These are phyloP conservation scores for Trametes meyenii DNA, from an alignment of 768 basidiomycete species.

Conservation along the genomic window DNA sequence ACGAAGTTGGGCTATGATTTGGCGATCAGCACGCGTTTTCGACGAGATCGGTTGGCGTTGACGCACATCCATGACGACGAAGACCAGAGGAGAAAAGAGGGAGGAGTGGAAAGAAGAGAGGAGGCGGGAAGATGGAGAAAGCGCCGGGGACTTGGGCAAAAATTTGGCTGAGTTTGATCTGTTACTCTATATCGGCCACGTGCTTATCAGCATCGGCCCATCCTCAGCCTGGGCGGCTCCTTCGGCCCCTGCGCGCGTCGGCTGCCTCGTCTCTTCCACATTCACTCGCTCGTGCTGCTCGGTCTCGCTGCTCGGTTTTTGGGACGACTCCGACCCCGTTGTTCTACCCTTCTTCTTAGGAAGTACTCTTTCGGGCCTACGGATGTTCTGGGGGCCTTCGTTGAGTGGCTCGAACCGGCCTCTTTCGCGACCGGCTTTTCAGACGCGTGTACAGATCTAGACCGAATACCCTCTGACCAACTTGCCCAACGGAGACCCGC, in stretches of 20 bases:
- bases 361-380: neutral
- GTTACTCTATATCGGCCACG: constrained; percentile 17
- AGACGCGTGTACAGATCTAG: neutral
- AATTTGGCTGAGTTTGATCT: constrained; percentile 31
- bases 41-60: neutral
- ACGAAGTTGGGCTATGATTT: constrained; percentile 64
- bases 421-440: too few relatives aligned
- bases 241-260: neutral
- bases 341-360: neutral
- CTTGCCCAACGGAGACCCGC: neutral
- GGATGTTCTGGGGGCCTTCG: too few relatives aligned
- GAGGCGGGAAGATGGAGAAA: constrained; percentile 9
- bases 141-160: constrained; percentile 24
- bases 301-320: too few relatives aligned
- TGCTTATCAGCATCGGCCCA: constrained; percentile 15
- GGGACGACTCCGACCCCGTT: neutral
- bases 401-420: too few relatives aligned
- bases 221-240: neutral
- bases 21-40: constrained; percentile 5
- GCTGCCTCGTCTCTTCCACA: neutral
- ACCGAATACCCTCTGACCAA: constrained; percentile 1
- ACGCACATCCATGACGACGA: constrained; percentile 21
- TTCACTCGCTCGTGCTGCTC: neutral
- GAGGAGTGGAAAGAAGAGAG: constrained; percentile 5
- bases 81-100: constrained; percentile 4